These are phyloP conservation scores for Epichloe scottii DNA, from an alignment of 2,329 filamentous ascomycete species.

Conservation along the genomic window DNA sequence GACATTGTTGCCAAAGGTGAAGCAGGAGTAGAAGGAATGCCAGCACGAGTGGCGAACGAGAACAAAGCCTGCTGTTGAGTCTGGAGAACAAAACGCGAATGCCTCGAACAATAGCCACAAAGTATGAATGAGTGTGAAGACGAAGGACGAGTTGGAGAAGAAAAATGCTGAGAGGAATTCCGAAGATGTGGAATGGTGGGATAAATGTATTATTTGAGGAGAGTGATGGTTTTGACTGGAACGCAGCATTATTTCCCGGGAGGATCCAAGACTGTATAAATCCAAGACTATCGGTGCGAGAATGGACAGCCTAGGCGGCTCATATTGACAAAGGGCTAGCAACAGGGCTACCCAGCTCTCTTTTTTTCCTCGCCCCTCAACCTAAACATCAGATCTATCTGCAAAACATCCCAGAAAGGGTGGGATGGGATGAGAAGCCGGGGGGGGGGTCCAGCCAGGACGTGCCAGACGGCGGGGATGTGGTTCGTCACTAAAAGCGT, in stretches of 20 bases:
- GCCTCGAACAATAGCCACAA: slow-evolving; percentile 16
- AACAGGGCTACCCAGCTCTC: slow-evolving; percentile 11
- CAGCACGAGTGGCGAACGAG: slow-evolving; percentile 15
- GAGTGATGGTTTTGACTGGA: slow-evolving; percentile 25
- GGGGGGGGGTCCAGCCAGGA: slow-evolving; percentile 1
- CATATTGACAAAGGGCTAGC: slow-evolving; percentile 21
- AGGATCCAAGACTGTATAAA: slow-evolving; percentile 24
- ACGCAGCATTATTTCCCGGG: slow-evolving; percentile 19
- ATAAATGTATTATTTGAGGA: slow-evolving; percentile 27
- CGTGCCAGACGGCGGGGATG: slow-evolving; percentile 2
- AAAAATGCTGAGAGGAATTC: slow-evolving; percentile 33
- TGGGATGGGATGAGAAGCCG: slow-evolving; percentile 4
- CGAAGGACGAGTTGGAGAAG: slow-evolving; percentile 22
- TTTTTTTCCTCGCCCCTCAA: slow-evolving; percentile 15
- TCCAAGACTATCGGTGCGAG: slow-evolving; percentile 23
- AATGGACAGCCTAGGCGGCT: slow-evolving; percentile 17
- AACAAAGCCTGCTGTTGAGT: slow-evolving; percentile 13
- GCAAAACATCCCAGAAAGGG: slow-evolving; percentile 13
- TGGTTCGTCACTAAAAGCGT: slow-evolving; percentile 12
- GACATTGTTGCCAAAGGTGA: slow-evolving; percentile 18
- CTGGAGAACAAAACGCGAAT: slow-evolving; percentile 12
- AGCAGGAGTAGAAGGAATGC: slow-evolving; percentile 20
- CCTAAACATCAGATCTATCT: slow-evolving; percentile 22
- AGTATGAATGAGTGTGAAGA: slow-evolving; percentile 14
- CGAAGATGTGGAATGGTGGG: slow-evolving; percentile 29